phyloP scores from a whole-genome alignment of 176 grass and related monocot genomes.

The Aegilops speltoides region DNA sequence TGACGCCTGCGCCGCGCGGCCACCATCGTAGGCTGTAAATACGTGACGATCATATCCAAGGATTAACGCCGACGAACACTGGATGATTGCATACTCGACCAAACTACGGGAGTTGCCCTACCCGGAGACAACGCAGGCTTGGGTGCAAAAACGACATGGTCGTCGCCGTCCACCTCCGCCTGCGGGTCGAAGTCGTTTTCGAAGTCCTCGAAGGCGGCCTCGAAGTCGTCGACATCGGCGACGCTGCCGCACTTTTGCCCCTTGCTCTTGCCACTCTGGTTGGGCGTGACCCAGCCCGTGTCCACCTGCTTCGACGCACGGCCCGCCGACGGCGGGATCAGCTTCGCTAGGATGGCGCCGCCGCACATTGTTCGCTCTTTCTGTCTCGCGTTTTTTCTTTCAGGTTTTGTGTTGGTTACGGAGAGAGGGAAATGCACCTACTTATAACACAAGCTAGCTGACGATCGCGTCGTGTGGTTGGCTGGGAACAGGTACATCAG shows the following conservation, averaged over 20 bases:
- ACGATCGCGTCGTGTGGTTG: neutral
- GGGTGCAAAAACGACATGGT: constrained; percentile 21
- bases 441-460: constrained; percentile 6
- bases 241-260: neutral
- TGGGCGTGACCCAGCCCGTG: constrained; percentile 20
- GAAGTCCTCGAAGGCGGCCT: constrained; percentile 68
- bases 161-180: constrained; percentile 25
- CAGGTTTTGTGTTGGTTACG: neutral
- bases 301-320: constrained; percentile 28
- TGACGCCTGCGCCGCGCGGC: neutral
- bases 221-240: constrained; percentile 50
- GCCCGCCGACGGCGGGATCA: constrained; percentile 41
- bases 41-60: neutral
- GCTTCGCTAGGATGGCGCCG: constrained; percentile 65
- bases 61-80: neutral
- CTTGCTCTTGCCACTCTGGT: constrained; percentile 20
- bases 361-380: constrained; percentile 52
- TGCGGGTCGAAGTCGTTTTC: constrained; percentile 40
- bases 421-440: neutral
- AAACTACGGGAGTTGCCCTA: neutral
- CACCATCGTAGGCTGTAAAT: constrained; percentile 7
- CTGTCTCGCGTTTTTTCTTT: neutral
- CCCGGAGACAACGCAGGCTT: constrained; percentile 29
- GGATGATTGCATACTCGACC: neutral
- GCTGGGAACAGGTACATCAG: neutral